Conservation (phyloP, 2,329 filamentous ascomycete species). For the Cryphonectria naterciae region DNA sequence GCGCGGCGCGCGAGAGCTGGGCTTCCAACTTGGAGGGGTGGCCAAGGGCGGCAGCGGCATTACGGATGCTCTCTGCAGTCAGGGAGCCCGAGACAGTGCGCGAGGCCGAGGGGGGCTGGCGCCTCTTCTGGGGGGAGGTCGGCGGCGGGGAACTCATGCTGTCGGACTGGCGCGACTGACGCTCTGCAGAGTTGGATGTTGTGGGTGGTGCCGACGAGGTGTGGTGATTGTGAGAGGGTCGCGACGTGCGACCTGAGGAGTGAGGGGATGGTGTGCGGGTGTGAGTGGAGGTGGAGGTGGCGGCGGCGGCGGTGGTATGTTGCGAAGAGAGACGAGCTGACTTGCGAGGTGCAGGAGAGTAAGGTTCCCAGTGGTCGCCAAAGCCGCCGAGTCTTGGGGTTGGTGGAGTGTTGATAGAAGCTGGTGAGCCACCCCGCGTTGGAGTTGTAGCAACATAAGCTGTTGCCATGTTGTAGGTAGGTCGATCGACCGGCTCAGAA, state of each 20-base stretch:
- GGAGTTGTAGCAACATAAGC: constrained; percentile 55
- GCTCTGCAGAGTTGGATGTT: constrained; percentile 28
- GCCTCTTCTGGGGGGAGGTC: constrained; percentile 56
- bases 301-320: constrained; percentile 37
- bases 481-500: background rate
- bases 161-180: constrained; percentile 41
- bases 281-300: constrained; percentile 40
- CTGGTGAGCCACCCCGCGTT: constrained; percentile 51
- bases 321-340: constrained; percentile 67
- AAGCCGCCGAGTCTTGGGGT: constrained; percentile 72
- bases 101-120: constrained; percentile 50
- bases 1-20: constrained; percentile 40
- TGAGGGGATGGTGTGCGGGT: constrained; percentile 61
- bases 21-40: constrained; percentile 34
- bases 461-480: constrained; percentile 17
- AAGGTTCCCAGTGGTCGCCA: constrained; percentile 73
- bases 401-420: constrained; percentile 65
- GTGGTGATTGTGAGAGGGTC: constrained; percentile 35
- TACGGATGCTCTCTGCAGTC: constrained; percentile 47
- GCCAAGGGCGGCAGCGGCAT: constrained; percentile 49
- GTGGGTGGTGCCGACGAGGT: constrained; percentile 36
- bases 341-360: constrained; percentile 64
- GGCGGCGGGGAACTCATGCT: constrained; percentile 38
- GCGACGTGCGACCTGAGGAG: constrained; percentile 36
- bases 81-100: constrained; percentile 52